Conservation (phyloP, 2,329 filamentous ascomycete genomes). For the Beauveria medogensis region DNA sequence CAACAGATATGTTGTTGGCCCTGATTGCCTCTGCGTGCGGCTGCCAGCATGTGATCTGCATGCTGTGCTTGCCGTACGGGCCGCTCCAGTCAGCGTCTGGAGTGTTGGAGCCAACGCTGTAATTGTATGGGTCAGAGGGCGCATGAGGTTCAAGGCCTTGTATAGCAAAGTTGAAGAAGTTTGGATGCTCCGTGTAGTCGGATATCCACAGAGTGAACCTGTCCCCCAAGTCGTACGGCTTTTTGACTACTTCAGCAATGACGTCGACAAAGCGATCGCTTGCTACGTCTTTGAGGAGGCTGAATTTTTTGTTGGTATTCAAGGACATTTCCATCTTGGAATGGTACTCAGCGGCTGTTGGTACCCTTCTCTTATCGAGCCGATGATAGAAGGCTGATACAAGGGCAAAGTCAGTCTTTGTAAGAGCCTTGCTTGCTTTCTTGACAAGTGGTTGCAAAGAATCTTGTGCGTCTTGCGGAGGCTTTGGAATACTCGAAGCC, state of each 20-base stretch:
- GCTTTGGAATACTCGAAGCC: constrained; percentile 30
- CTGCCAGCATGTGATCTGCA: constrained; percentile 65
- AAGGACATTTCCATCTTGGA: constrained; percentile 28
- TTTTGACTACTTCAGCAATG: constrained; percentile 59
- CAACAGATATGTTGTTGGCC: constrained; percentile 41
- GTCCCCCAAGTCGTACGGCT: constrained; percentile 35
- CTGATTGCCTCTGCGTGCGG: constrained; percentile 56
- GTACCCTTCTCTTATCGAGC: constrained; percentile 36
- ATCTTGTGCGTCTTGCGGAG: constrained; percentile 28
- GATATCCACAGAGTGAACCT: constrained; percentile 63
- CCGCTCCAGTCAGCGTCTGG: constrained; percentile 52
- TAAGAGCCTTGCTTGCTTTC: constrained; percentile 17
- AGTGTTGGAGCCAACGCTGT: constrained; percentile 29
- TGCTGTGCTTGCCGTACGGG: constrained; percentile 62
- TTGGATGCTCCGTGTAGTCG: constrained; percentile 69
- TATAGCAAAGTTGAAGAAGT: constrained; percentile 46
- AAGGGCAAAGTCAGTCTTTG: constrained; percentile 30
- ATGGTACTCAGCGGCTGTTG: constrained; percentile 36
- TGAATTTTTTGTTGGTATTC: constrained; percentile 49
- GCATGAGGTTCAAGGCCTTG: constrained; percentile 23
- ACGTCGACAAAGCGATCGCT: constrained; percentile 56
- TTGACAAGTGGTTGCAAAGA: constrained; percentile 19
- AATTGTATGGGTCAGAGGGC: constrained; percentile 36
- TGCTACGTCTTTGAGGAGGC: constrained; percentile 54
- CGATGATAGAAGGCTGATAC: constrained; percentile 40